These are phyloP conservation scores for Tulasnella sp. DNA, from an alignment of 768 basidiomycete species.

Conservation along the genomic window DNA sequence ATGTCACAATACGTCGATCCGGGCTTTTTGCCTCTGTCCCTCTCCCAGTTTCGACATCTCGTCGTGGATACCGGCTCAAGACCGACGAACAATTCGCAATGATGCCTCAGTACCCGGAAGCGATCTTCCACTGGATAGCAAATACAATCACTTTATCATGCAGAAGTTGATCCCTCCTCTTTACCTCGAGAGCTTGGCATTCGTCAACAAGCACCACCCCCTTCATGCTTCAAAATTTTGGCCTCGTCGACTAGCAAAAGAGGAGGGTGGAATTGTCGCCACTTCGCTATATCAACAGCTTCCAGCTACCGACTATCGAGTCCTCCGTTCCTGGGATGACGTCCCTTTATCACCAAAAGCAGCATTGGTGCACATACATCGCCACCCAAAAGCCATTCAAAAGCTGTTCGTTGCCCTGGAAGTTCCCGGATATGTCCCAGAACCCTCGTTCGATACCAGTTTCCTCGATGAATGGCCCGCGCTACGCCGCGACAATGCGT, in stretches of 20 bases:
- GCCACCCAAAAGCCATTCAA: neutral
- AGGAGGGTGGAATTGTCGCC: neutral
- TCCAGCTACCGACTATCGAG: neutral
- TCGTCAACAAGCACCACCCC: neutral
- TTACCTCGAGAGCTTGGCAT: neutral
- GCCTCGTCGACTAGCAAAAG: neutral
- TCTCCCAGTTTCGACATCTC: slow-evolving; percentile 41
- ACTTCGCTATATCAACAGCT: neutral
- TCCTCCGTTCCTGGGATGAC: neutral
- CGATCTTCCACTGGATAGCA: neutral
- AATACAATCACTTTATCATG: slow-evolving; percentile 6
- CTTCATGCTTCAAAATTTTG: neutral
- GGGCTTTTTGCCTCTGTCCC: slow-evolving; percentile 49
- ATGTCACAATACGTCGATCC: slow-evolving; percentile 42
- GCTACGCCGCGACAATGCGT: neutral
- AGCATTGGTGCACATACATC: neutral
- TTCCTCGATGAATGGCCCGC: neutral
- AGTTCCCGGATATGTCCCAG: neutral
- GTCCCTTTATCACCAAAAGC: neutral
- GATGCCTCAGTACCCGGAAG: neutral
- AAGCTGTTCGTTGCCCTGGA: neutral
- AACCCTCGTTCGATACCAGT: neutral
- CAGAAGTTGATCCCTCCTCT: neutral
- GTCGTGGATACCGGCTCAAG: slow-evolving; percentile 48
- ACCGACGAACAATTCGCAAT: slow-evolving; percentile 39